These are phyloP conservation scores for Grifola frondosa DNA, from an alignment of 1,284 basidiomycete genomes.

Conservation along the genomic window DNA sequence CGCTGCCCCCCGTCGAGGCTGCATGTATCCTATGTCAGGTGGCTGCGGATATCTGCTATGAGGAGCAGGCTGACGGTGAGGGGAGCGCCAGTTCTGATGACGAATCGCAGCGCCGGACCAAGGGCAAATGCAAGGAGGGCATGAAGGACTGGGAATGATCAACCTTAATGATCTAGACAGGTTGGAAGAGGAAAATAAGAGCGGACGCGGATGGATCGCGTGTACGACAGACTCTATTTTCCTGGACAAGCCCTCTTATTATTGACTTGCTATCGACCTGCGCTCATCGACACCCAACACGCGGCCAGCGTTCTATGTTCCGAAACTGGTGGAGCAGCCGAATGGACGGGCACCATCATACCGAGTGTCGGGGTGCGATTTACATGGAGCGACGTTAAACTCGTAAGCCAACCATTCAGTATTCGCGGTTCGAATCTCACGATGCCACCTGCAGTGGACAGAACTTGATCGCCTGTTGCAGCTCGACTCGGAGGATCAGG, in stretches of 20 bases:
- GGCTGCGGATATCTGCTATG: constrained; percentile 69
- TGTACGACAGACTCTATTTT: constrained; percentile 83
- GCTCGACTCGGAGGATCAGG: constrained; percentile 40
- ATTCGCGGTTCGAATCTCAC: not conserved
- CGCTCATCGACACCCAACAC: constrained; percentile 61
- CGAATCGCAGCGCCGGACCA: constrained; percentile 32
- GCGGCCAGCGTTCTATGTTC: constrained; percentile 62
- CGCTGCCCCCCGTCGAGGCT: constrained; percentile 72
- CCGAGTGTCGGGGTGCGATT: constrained; percentile 64
- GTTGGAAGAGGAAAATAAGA: constrained; percentile 51
- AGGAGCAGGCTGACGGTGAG: constrained; percentile 41
- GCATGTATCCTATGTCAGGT: constrained; percentile 76
- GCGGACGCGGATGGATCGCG: constrained; percentile 74
- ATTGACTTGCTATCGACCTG: constrained; percentile 76
- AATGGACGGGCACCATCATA: constrained; percentile 44
- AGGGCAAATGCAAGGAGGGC: constrained; percentile 49
- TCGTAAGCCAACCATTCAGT: constrained; percentile 42
- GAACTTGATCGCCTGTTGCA: constrained; percentile 67
- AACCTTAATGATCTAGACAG: constrained; percentile 70
- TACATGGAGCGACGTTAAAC: constrained; percentile 76
- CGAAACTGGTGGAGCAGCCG: constrained; percentile 44
- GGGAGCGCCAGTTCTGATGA: constrained; percentile 17
- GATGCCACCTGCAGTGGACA: constrained; percentile 52
- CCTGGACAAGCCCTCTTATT: constrained; percentile 71
- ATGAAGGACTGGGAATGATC: constrained; percentile 70